Percentiles rank a stretch among this genome's conserved stretches.
phyloP scores from a whole-genome alignment of 805 yeast species.

The Metschnikowia lunata region DNA sequence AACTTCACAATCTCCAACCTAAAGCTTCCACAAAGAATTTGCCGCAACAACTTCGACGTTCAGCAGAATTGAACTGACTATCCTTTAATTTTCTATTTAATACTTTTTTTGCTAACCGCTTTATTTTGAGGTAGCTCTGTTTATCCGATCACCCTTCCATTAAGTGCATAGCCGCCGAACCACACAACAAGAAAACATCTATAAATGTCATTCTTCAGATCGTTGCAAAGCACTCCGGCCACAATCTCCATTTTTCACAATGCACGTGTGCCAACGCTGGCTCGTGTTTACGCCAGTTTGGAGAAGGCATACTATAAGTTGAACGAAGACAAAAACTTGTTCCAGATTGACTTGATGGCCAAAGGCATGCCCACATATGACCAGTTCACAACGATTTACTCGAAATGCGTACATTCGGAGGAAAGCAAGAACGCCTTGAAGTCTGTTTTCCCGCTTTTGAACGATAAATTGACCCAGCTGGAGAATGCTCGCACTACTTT shows the following conservation, averaged over 20 bases:
- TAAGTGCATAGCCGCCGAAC: no score
- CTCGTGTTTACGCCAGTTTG: slow-evolving; percentile 27
- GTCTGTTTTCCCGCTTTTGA: slow-evolving; percentile 36
- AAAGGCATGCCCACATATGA: slow-evolving; percentile 41
- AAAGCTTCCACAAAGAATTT: no score
- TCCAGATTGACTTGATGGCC: slow-evolving; percentile 35
- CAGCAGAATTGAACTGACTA: no score
- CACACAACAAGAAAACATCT: not conserved
- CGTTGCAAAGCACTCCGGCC: slow-evolving; percentile 40
- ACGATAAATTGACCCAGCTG: slow-evolving; percentile 20
- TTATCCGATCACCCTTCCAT: no score
- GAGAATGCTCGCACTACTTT: slow-evolving; percentile 20
- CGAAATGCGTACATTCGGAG: slow-evolving; percentile 24
- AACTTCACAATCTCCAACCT: no score
- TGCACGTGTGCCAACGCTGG: slow-evolving; percentile 30
- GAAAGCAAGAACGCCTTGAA: slow-evolving; percentile 24
- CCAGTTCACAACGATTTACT: slow-evolving; percentile 30
- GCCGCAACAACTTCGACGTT: no score
- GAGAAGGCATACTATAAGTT: slow-evolving; percentile 28
- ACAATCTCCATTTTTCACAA: slow-evolving; percentile 41
- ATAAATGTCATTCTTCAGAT: slow-evolving; percentile 37
- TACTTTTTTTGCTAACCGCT: no score
- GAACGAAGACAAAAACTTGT: slow-evolving; percentile 28
- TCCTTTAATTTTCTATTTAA: no score
- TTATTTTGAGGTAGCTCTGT: no score